Evolutionary conservation across 768 basidiomycete genomes (phyloP).

Genomic region (Dacryopinax primogenitus): DNA sequence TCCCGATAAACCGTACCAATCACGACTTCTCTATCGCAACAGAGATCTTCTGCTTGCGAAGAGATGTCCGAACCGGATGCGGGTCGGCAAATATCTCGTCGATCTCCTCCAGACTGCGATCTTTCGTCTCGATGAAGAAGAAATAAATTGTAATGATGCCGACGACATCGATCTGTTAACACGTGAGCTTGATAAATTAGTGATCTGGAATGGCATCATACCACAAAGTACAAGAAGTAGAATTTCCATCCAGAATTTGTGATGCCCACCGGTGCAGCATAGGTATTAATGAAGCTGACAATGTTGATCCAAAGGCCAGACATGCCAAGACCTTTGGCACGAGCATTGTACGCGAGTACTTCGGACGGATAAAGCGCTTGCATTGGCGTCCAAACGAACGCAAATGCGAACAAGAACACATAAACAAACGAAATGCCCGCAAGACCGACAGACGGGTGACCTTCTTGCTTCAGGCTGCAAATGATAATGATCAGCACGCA

Average conservation of each 20-base stretch:
- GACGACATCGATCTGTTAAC: constrained; percentile 17
- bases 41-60: constrained; percentile 11
- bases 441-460: constrained; percentile 22
- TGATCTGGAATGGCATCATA: neutral
- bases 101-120: constrained; percentile 20
- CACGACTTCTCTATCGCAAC: neutral
- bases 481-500: constrained; percentile 27
- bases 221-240: constrained; percentile 15
- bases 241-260: constrained; percentile 15
- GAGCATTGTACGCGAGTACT: constrained; percentile 19
- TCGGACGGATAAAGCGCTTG: constrained; percentile 23
- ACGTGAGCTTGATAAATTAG: constrained; percentile 17
- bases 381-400: constrained; percentile 25
- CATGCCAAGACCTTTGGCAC: constrained; percentile 23
- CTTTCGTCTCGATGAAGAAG: constrained; percentile 23
- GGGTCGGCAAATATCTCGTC: constrained; percentile 17
- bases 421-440: constrained; percentile 25
- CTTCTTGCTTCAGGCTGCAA: constrained; percentile 25
- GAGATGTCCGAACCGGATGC: constrained; percentile 18
- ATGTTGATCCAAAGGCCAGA: constrained; percentile 20
- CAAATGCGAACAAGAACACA: constrained; percentile 20
- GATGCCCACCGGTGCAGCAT: constrained; percentile 19
- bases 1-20: neutral
- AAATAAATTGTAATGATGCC: constrained; percentile 21
- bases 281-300: constrained; percentile 22